A percentile compares a stretch with the other conserved stretches of the same genome.
These are phyloP conservation scores for Zygosaccharomyces pseudobailii DNA, from an alignment of 1,139 yeast species.

Conservation along the genomic window DNA sequence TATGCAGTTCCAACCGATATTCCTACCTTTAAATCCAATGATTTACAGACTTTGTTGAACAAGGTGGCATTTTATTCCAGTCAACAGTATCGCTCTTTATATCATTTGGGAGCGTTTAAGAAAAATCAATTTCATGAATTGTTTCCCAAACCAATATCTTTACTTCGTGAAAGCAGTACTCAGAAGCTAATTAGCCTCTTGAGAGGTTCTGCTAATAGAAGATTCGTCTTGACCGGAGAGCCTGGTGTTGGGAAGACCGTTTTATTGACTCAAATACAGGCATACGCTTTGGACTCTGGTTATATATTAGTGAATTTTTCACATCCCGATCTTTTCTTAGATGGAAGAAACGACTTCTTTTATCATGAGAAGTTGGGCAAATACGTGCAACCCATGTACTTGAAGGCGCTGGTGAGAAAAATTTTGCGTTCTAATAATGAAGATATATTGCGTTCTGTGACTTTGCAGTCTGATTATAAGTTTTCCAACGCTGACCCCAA, in stretches of 20 bases:
- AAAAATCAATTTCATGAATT: slow-evolving; percentile 63
- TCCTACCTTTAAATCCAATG: slow-evolving; percentile 21
- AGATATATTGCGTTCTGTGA: slow-evolving; percentile 45
- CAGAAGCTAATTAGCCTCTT: slow-evolving; percentile 18
- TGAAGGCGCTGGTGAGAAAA: slow-evolving; percentile 56
- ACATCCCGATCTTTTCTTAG: slow-evolving; percentile 53
- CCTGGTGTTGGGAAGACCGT: slow-evolving; percentile 81
- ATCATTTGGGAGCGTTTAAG: slow-evolving; percentile 51
- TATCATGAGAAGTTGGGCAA: slow-evolving; percentile 45
- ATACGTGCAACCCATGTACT: slow-evolving; percentile 78
- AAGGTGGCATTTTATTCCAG: slow-evolving; percentile 23
- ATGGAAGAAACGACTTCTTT: slow-evolving; percentile 70
- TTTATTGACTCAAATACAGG: slow-evolving; percentile 65
- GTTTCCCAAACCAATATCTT: slow-evolving; percentile 51
- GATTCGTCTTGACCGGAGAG: slow-evolving; percentile 61
- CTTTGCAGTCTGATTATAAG: slow-evolving; percentile 45
- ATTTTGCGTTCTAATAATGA: slow-evolving; percentile 52
- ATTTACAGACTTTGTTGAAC: slow-evolving; percentile 16
- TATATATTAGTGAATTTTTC: slow-evolving; percentile 63
- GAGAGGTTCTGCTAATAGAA: slow-evolving; percentile 40
- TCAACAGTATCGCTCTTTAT: slow-evolving; percentile 25
- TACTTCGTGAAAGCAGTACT: slow-evolving; percentile 41
- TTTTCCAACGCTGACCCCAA: slow-evolving; percentile 28
- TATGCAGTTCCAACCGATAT: slow-evolving; percentile 24
- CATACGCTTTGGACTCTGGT: slow-evolving; percentile 47